Base-by-base conservation (phyloP, 306 rosid species). In the Gastrolobium bilobum region DNA sequence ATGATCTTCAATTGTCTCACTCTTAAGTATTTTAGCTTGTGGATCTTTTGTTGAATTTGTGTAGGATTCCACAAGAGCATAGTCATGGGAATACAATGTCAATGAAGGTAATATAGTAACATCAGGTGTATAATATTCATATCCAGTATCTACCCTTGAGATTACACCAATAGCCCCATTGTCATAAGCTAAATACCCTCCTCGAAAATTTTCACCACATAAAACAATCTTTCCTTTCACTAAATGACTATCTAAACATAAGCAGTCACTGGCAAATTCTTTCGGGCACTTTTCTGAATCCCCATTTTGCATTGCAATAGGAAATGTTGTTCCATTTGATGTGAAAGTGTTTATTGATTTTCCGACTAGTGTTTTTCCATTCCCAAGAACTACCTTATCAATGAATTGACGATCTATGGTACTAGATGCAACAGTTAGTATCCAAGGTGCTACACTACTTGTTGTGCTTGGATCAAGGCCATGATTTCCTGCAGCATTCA, bases 381-480 rank as follows among this genome's bases (percentile, higher is more conserved):
- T 59, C 1, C 79, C 69, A 14, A 74, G 79, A 9, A 60, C 4
- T 0, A 74, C 11, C 48, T 40, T 73, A 14, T 57, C 67, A 40
- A 73, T 30, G 42, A 56, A 40, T 26, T 57, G 31, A 0, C 68
- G 42, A 40, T 73, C 78, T 0, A 73, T 73, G 31, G 14, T 57
- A 33, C 20, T 73, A 13, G 78, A 54, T 0, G 78, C 78, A 6
- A 57, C 67, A 11, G n/a, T 26, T 9, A 73, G 7, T 57, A 73
- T 0, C 78, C 78, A 73, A 1, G 75, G 62, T 35, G 75, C 75
- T 34, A 51, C 48, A 8, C 75, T 51, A n/a, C 4, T 0, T 3
- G 15, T 4, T 2, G 35, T 2, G 13, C 47, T 4, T 4, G 48
- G 26, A 0, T 2, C 0, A 9, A 65, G 65, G 31, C 77, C 77